Conservation (phyloP, 139 green algal species). For the Asterochloris erici region DNA sequence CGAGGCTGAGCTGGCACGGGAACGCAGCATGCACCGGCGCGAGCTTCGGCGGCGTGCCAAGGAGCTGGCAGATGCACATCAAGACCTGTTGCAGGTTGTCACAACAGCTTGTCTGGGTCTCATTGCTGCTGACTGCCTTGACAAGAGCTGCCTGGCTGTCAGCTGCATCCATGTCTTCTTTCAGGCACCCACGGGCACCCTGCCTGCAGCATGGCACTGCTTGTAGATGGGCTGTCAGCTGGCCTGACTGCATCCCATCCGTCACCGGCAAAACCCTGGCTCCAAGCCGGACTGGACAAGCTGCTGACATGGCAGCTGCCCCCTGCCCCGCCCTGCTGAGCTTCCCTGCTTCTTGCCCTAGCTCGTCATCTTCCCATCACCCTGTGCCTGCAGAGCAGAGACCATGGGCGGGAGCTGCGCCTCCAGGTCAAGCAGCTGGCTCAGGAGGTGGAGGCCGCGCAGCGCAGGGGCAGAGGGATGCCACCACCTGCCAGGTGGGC, state of each 20-base stretch:
- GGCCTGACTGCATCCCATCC: too few relatives aligned
- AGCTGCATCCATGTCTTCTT: too few relatives aligned
- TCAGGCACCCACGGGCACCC: too few relatives aligned
- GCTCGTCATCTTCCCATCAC: not conserved
- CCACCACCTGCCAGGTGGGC: not conserved
- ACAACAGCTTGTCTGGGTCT: too few relatives aligned
- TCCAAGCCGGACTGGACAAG: too few relatives aligned
- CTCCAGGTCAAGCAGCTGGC: conserved; percentile 42
- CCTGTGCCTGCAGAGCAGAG: conserved; percentile 18
- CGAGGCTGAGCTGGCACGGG: conserved; percentile 58
- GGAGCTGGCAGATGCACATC: conserved; percentile 35
- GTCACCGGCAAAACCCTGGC: too few relatives aligned
- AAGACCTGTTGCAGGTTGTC: conserved; percentile 12
- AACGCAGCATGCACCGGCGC: conserved; percentile 58
- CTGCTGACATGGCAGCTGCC: too few relatives aligned
- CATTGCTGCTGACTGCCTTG: too few relatives aligned
- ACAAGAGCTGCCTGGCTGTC: too few relatives aligned
- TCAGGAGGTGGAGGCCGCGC: conserved; percentile 43
- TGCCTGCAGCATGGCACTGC: too few relatives aligned
- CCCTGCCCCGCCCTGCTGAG: too few relatives aligned
- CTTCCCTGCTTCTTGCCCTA: not conserved
- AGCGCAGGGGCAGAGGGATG: not conserved
- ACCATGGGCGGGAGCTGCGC: conserved; percentile 48
- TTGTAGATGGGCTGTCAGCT: too few relatives aligned
- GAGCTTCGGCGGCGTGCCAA: conserved; percentile 61